Evolutionary conservation across 2,329 filamentous ascomycete genomes (phyloP).

Genomic region (Apiospora phragmitis): DNA sequence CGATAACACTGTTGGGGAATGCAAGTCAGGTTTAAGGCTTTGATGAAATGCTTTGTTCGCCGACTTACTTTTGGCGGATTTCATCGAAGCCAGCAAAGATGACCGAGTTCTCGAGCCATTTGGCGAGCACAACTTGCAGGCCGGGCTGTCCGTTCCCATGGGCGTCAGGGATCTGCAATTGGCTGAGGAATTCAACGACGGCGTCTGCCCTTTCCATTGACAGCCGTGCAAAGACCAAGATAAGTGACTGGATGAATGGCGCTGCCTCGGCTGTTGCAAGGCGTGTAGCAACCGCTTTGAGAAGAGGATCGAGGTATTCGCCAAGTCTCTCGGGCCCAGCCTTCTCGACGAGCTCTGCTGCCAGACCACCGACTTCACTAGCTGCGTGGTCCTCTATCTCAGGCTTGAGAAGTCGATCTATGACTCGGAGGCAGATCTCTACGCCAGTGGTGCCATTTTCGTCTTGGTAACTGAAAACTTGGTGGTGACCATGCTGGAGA

Average conservation of each 20-base stretch:
- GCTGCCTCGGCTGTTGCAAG: slow-evolving; percentile 81
- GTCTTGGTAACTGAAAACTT: slow-evolving; percentile 86
- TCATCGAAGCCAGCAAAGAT: slow-evolving; percentile 98
- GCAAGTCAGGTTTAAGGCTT: not conserved
- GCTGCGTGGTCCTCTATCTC: slow-evolving; percentile 89
- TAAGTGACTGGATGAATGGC: slow-evolving; percentile 92
- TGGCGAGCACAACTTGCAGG: slow-evolving; percentile 84
- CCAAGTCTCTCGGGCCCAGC: slow-evolving; percentile 89
- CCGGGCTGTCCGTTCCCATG: slow-evolving; percentile 66
- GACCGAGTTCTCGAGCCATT: slow-evolving; percentile 96
- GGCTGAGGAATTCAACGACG: slow-evolving; percentile 87
- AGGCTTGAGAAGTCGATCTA: slow-evolving; percentile 84
- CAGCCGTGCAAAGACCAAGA: slow-evolving; percentile 90
- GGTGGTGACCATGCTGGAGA: slow-evolving; percentile 83
- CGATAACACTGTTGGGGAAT: slow-evolving; percentile 68
- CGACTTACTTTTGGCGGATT: slow-evolving; percentile 87
- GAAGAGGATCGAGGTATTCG: slow-evolving; percentile 83
- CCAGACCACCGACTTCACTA: slow-evolving; percentile 92
- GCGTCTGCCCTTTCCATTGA: slow-evolving; percentile 83
- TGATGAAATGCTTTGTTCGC: not conserved
- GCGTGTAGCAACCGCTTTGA: slow-evolving; percentile 84
- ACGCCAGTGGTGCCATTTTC: slow-evolving; percentile 78
- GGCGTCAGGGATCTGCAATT: slow-evolving; percentile 64
- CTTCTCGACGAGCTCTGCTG: slow-evolving; percentile 93
- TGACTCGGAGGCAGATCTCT: slow-evolving; percentile 86